Evolutionary conservation across 129 eudicot species (phyloP).

Genomic region (Chrysanthemum makinoi): DNA sequence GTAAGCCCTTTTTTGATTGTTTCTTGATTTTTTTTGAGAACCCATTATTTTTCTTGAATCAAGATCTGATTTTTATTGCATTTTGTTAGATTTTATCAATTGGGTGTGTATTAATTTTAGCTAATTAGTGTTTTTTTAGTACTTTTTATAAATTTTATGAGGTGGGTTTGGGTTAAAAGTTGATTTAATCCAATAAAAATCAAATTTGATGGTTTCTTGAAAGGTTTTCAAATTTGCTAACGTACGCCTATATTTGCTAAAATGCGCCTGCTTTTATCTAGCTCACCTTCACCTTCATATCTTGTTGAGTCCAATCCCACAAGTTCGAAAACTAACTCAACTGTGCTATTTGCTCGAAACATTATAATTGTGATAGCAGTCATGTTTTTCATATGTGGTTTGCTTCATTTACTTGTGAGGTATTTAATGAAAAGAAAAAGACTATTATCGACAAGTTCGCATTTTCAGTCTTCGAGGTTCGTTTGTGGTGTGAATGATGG

Average conservation of each 20-base stretch:
- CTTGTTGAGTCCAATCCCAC: slow-evolving; percentile 28
- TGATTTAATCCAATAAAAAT: slow-evolving; percentile 15
- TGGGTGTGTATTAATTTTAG: slow-evolving; percentile 22
- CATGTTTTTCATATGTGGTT: slow-evolving; percentile 64
- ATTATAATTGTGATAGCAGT: slow-evolving; percentile 58
- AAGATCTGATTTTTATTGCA: slow-evolving; percentile 24
- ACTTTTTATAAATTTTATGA: slow-evolving; percentile 17
- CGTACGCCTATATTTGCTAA: slow-evolving; percentile 27
- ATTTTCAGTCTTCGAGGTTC: slow-evolving; percentile 49
- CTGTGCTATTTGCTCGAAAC: slow-evolving; percentile 44
- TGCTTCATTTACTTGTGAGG: slow-evolving; percentile 62
- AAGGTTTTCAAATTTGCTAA: slow-evolving; percentile 8
- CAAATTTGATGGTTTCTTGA: slow-evolving; percentile 22
- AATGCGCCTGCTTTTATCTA: slow-evolving; percentile 38
- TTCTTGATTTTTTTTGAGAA: neutral
- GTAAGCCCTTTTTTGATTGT: no score
- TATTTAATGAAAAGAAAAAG: slow-evolving; percentile 49
- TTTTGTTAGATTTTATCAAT: slow-evolving; percentile 17
- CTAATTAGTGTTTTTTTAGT: slow-evolving; percentile 20
- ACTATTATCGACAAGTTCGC: slow-evolving; percentile 34
- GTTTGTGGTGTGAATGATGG: slow-evolving; percentile 44
- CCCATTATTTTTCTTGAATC: slow-evolving; percentile 22
- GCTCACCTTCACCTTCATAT: slow-evolving; percentile 31
- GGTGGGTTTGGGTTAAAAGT: slow-evolving; percentile 25
- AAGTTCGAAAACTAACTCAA: slow-evolving; percentile 56